These are phyloP conservation scores for Aphanoascus verrucosus DNA, from an alignment of 2,329 filamentous ascomycete species.

Conservation along the genomic window DNA sequence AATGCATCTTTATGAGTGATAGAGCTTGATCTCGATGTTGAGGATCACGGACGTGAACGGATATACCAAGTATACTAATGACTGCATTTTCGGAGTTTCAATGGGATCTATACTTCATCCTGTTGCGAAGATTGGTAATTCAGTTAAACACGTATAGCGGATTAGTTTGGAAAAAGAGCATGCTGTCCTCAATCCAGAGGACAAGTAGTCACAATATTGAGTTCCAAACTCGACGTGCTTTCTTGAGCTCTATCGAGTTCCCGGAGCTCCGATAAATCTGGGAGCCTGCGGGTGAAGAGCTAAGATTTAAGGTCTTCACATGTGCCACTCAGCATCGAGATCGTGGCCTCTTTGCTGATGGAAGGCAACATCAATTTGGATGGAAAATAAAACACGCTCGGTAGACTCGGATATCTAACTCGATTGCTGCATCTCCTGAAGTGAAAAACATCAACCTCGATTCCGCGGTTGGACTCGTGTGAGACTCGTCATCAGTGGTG, in stretches of 20 bases:
- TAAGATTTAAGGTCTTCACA: constrained; percentile 1
- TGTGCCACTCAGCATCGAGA: constrained; percentile 6
- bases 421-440: not conserved
- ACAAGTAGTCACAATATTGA: too few species aligned
- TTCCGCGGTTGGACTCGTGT: not conserved
- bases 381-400: not conserved
- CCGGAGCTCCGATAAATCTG: not conserved
- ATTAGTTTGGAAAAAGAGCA: too few species aligned
- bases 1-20: not conserved
- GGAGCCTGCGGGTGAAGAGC: constrained; percentile 5
- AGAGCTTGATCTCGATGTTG: too few species aligned
- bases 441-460: not conserved
- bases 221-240: too few species aligned
- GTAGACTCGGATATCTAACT: not conserved
- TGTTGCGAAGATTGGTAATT: too few species aligned
- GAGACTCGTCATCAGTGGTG: not conserved
- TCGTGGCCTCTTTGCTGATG: constrained; percentile 5
- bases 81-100: too few species aligned
- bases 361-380: not conserved
- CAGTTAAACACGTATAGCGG: too few species aligned
- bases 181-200: too few species aligned
- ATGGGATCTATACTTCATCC: too few species aligned
- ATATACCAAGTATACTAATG: too few species aligned
- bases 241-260: not conserved
- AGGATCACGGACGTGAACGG: too few species aligned